phyloP scores from a whole-genome alignment of 768 basidiomycete genomes.

The Basidioascus undulatus region DNA sequence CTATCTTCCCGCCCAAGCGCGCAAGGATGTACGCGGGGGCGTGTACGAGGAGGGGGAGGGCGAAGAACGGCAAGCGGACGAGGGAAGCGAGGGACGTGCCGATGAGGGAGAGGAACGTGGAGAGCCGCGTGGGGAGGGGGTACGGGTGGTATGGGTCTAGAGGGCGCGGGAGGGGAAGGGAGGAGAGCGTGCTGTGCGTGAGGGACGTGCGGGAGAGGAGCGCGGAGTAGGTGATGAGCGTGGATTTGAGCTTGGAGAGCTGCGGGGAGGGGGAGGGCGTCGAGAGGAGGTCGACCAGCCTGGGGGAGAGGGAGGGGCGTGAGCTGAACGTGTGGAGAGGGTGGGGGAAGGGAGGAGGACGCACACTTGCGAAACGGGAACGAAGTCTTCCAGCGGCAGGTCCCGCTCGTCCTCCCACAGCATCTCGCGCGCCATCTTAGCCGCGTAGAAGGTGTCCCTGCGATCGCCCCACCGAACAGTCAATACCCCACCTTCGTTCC shows the following conservation, averaged over 20 bases:
- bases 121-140: conserved; percentile 57
- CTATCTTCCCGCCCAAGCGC: conserved; percentile 43
- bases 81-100: conserved; percentile 49
- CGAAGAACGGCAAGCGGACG: conserved; percentile 63
- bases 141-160: conserved; percentile 41
- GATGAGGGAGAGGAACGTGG: conserved; percentile 51
- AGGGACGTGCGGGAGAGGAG: conserved; percentile 49
- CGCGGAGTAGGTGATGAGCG: conserved; percentile 68
- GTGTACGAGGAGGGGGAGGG: conserved; percentile 46
- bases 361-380: conserved; percentile 72
- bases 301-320: conserved; percentile 16
- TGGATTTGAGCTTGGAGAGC: conserved; percentile 37
- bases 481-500: background rate
- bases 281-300: conserved; percentile 70
- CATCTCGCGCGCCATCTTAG: conserved; percentile 76
- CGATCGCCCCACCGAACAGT: background rate
- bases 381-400: conserved; percentile 58
- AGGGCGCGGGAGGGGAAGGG: conserved; percentile 57
- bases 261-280: conserved; percentile 32
- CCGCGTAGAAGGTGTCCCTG: conserved; percentile 75
- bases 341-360: conserved; percentile 14
- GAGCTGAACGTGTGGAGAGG: conserved; percentile 3
- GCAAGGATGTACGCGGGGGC: conserved; percentile 52
- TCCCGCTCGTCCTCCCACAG: conserved; percentile 67
- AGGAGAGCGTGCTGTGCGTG: conserved; percentile 59